Conservation (phyloP, 768 basidiomycete genomes). For the Rhodotorula paludigena region DNA sequence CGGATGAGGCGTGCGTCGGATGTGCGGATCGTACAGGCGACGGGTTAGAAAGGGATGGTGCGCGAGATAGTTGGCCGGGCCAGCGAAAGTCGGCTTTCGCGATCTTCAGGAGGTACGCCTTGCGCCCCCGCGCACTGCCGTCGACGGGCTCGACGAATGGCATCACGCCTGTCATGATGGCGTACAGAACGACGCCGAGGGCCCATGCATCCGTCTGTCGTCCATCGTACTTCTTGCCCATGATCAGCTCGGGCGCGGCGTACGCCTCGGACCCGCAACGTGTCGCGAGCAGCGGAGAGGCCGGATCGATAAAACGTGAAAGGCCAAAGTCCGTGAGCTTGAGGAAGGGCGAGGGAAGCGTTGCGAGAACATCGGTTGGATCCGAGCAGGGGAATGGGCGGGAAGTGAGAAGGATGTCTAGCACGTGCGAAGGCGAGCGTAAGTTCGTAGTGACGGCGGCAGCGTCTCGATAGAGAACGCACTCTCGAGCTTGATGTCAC, state of each 20-base stretch:
- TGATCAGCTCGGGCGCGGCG: slow-evolving; percentile 72
- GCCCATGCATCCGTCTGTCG: slow-evolving; percentile 84
- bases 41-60: background rate
- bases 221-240: slow-evolving; percentile 68
- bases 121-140: slow-evolving; percentile 25
- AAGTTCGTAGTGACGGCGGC: background rate
- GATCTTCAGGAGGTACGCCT: slow-evolving; percentile 68
- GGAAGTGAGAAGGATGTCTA: slow-evolving; percentile 72
- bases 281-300: slow-evolving; percentile 61
- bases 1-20: background rate
- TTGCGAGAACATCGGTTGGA: slow-evolving; percentile 45
- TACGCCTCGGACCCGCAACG: slow-evolving; percentile 85
- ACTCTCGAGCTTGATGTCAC: slow-evolving; percentile 77
- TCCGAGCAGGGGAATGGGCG: slow-evolving; percentile 48
- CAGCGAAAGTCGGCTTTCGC: slow-evolving; percentile 74
- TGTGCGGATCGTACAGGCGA: background rate
- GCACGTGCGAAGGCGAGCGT: background rate
- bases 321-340: slow-evolving; percentile 86
- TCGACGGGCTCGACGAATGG: slow-evolving; percentile 58
- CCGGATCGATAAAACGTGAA: slow-evolving; percentile 71
- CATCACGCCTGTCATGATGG: slow-evolving; percentile 62
- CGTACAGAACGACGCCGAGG: slow-evolving; percentile 79
- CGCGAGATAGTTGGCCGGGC: slow-evolving; percentile 50
- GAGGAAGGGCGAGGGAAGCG: slow-evolving; percentile 58
- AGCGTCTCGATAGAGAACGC: background rate